Percentiles rank a stretch among this genome's conserved stretches.
phyloP scores from a whole-genome alignment of 768 basidiomycete genomes.

The Crucibulum laeve region DNA sequence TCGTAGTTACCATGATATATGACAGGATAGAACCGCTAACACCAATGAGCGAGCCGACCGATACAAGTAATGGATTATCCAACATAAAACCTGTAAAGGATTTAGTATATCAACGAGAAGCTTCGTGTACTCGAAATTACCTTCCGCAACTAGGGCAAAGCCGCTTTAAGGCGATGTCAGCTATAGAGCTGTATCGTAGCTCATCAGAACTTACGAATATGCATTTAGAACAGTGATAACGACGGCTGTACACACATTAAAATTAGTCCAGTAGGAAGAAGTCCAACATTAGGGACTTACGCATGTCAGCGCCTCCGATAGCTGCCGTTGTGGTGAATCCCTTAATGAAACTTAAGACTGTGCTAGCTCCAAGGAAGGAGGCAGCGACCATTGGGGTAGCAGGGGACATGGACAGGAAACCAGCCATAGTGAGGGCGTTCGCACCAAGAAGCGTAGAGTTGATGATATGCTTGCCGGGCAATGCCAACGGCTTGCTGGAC shows the following conservation, averaged over 20 bases:
- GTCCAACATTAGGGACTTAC: slow-evolving; percentile 38
- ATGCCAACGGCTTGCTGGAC: slow-evolving; percentile 64
- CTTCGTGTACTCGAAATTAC: slow-evolving; percentile 19
- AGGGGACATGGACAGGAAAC: slow-evolving; percentile 69
- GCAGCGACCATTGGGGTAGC: slow-evolving; percentile 73
- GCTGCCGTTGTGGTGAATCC: slow-evolving; percentile 86
- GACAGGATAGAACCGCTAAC: slow-evolving; percentile 89
- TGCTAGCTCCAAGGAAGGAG: slow-evolving; percentile 69
- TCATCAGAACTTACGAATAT: slow-evolving; percentile 50
- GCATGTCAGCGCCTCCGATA: slow-evolving; percentile 94
- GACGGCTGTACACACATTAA: slow-evolving; percentile 49
- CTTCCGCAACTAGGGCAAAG: slow-evolving; percentile 88
- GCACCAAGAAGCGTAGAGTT: slow-evolving; percentile 69
- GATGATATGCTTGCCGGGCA: slow-evolving; percentile 77
- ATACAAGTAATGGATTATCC: slow-evolving; percentile 79
- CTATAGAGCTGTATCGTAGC: neutral
- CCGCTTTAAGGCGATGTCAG: slow-evolving; percentile 33
- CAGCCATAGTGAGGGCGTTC: slow-evolving; percentile 71
- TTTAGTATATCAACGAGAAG: slow-evolving; percentile 1
- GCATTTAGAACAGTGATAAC: slow-evolving; percentile 90
- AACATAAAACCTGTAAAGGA: slow-evolving; percentile 71
- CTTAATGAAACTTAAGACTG: slow-evolving; percentile 77
- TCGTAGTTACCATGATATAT: slow-evolving; percentile 74
- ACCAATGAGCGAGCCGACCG: slow-evolving; percentile 82
- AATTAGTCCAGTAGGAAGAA: slow-evolving; percentile 2